phyloP scores from a whole-genome alignment of 2,329 filamentous ascomycete genomes.

The Curvularia hawaiiensis region DNA sequence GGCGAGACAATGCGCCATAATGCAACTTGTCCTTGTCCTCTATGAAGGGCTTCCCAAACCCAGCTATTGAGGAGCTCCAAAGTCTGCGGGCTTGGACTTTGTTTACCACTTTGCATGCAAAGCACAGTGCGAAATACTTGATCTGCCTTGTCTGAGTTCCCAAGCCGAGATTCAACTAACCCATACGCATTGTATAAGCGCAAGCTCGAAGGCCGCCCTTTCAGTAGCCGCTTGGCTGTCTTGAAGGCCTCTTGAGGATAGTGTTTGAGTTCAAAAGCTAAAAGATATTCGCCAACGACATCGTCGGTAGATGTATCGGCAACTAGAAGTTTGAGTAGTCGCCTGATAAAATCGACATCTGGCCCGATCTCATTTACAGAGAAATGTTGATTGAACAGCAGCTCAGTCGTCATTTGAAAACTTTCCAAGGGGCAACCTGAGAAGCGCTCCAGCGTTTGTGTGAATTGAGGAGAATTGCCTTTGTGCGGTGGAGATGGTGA shows the following conservation, averaged over 20 bases:
- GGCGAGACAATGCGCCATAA: constrained; percentile 43
- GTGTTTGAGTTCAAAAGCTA: constrained; percentile 68
- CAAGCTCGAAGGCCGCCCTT: constrained; percentile 66
- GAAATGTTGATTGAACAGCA: constrained; percentile 35
- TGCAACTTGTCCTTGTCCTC: constrained; percentile 42
- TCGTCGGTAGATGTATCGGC: constrained; percentile 44
- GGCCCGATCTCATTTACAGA: constrained; percentile 13
- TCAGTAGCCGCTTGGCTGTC: constrained; percentile 74
- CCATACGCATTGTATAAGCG: constrained; percentile 81
- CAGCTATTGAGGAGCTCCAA: constrained; percentile 61
- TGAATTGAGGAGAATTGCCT: constrained; percentile 18
- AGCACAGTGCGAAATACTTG: constrained; percentile 72
- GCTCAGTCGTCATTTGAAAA: constrained; percentile 31
- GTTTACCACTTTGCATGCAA: constrained; percentile 57
- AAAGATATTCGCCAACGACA: constrained; percentile 68
- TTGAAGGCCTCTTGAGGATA: constrained; percentile 66
- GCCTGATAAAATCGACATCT: constrained; percentile 26
- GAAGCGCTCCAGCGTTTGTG: constrained; percentile 14
- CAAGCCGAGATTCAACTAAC: constrained; percentile 67
- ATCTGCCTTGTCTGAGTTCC: constrained; percentile 62
- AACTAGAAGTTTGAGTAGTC: constrained; percentile 63
- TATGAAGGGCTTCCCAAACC: constrained; percentile 69
- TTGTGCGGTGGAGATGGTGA: not conserved
- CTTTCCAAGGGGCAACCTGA: constrained; percentile 16
- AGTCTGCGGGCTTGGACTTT: constrained; percentile 57